A percentile compares a stretch with the other conserved stretches of the same genome.
Conservation (phyloP, 179 eudicot genomes). For the Amaranthus tricolor region DNA sequence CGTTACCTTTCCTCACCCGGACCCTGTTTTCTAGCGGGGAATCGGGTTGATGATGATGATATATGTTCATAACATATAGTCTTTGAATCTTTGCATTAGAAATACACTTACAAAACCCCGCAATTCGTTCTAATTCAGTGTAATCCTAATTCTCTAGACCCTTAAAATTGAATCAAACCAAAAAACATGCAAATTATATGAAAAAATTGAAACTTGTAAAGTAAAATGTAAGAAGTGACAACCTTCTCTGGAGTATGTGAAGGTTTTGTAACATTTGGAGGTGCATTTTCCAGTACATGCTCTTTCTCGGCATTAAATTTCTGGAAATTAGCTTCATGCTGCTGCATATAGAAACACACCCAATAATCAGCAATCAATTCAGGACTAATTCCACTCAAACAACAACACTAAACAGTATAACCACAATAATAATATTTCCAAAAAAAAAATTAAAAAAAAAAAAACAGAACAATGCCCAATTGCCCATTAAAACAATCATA, state of each 20-base stretch:
- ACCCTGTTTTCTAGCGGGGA: too few relatives aligned
- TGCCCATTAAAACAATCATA: neutral
- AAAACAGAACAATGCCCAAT: neutral
- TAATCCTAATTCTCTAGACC: neutral
- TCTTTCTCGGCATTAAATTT: constrained; percentile 15
- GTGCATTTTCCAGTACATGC: constrained; percentile 38
- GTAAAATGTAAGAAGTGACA: constrained; percentile 17
- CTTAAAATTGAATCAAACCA: too few relatives aligned
- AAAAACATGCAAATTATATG: too few relatives aligned
- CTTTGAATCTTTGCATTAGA: too few relatives aligned
- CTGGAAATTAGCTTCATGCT: constrained; percentile 52
- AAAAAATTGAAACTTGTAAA: neutral
- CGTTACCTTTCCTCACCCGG: too few relatives aligned
- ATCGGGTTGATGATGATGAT: too few relatives aligned
- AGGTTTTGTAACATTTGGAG: constrained; percentile 46
- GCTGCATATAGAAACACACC: constrained; percentile 35
- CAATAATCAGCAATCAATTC: neutral
- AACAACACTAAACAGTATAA: neutral
- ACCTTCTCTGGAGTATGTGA: constrained; percentile 56
- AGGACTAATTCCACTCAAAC: neutral
- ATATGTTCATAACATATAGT: too few relatives aligned
- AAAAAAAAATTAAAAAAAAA: neutral
- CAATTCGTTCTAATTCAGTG: neutral
- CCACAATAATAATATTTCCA: neutral
- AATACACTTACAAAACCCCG: too few relatives aligned